Base-by-base conservation (phyloP, 2,329 filamentous ascomycete genomes). In the Lecanicillium sp. region DNA sequence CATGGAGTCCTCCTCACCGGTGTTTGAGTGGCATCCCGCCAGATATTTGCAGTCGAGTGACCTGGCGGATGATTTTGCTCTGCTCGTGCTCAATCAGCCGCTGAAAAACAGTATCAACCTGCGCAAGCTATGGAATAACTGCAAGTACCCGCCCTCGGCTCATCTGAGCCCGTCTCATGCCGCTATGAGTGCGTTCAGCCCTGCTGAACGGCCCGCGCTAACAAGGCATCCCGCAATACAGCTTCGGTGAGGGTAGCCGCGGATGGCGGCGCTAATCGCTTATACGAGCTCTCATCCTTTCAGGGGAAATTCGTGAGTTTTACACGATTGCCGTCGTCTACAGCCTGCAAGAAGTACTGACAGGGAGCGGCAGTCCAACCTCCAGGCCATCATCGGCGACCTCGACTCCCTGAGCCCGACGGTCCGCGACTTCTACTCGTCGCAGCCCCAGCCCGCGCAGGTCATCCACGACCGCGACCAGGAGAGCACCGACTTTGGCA, bases 401-500 rank as follows among this genome's bases (percentile, higher is more conserved):
- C 76, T 98, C 9, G 93, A 98, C 68, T 96, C 91, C 4, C 71
- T 97, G 15, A 69, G 69, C 3, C 71, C 79, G 9, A 67, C 78
- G 11, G 77, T 86, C 10, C 74, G 74, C 44, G 59, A 73, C n/a
- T 84, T 86, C 66, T 95, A 90, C 67, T 71, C 76, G 27, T 68
- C 72, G 19, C 72, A 75, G 44, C 64, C 61, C 14, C 60, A 47
- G 17, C 64, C 62, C 64, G 72, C 88, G 2, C 60, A 73, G 11
- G 73, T 97, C 45, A 74, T 88, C 54, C 71, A 81, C 56, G 82
- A 91, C 54, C 63, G 73, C n/a, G 87, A 94, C 61, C 88, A 97
- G 65, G 79, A 94, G 57, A 86, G 84, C 17, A 95, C 93, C 23
- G 93, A 98, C 65, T 95, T 97, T 58, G 83, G 79, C 57, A 98